Percentiles rank a stretch among this genome's conserved stretches.
Evolutionary conservation across 331 rosid species (phyloP).

Genomic region (Stylosanthes scabra): DNA sequence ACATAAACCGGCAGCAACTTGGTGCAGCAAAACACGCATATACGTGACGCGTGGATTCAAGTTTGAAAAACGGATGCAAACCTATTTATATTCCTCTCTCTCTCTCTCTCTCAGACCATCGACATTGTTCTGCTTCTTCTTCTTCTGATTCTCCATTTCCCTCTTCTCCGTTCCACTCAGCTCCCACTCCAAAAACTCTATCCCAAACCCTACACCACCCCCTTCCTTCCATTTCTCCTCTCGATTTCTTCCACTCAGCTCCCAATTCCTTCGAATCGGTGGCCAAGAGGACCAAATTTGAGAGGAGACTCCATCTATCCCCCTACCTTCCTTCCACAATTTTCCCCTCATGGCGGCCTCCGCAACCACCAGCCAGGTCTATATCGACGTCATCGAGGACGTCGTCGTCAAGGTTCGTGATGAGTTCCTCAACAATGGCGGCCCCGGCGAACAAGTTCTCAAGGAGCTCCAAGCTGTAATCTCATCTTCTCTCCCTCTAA

Average conservation of each 20-base stretch:
- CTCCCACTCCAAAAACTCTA: conserved; percentile 19
- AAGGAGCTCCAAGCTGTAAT: conserved; percentile 97
- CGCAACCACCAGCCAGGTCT: conserved; percentile 77
- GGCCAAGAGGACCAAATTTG: conserved; percentile 15
- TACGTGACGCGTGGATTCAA: conserved; percentile 65
- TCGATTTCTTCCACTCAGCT: conserved; percentile 42
- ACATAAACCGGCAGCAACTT: too few relatives aligned
- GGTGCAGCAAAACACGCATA: conserved; percentile 19
- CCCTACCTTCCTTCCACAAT: conserved; percentile 13
- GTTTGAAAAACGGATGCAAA: conserved; percentile 81
- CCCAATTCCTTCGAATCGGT: conserved; percentile 31
- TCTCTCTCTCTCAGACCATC: conserved; percentile 44
- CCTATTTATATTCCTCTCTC: conserved; percentile 99
- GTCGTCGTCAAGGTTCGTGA: conserved; percentile 93
- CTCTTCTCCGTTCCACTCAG: conserved; percentile 37
- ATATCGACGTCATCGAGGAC: conserved; percentile 91
- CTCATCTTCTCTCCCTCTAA: neutral
- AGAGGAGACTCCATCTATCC: neutral
- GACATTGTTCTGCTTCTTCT: too few relatives aligned
- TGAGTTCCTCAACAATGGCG: conserved; percentile 76
- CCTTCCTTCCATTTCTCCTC: conserved; percentile 25
- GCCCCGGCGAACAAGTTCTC: conserved; percentile 98
- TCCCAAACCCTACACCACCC: conserved; percentile 45
- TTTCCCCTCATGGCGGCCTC: conserved; percentile 79
- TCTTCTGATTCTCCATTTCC: conserved; percentile 27